Conservation (phyloP, 257 asterid species). For the Fraxinus anomala region DNA sequence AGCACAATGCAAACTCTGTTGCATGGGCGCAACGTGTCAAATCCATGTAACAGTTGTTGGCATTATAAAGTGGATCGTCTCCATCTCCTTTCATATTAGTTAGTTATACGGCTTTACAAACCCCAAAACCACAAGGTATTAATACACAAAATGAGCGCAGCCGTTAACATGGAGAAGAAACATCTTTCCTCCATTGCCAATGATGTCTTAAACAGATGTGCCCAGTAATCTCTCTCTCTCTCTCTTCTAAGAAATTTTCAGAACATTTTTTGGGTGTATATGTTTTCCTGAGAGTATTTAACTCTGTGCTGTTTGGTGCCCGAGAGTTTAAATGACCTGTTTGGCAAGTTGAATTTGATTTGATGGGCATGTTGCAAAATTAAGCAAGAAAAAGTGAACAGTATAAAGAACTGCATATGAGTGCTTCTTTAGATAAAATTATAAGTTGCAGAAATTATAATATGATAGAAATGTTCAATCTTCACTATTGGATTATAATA, state of each 20-base stretch:
- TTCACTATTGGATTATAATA: no score
- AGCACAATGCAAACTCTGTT: constrained; percentile 11
- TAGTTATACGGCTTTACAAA: neutral
- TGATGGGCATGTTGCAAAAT: no score
- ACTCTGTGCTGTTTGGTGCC: neutral
- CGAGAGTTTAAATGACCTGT: no score
- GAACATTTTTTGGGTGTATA: no score
- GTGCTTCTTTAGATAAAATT: no score
- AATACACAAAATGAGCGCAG: neutral
- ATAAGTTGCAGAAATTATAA: no score
- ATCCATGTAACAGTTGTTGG: neutral
- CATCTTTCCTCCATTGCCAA: constrained; percentile 72
- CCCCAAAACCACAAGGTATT: neutral
- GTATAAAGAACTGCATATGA: no score
- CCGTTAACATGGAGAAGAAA: constrained; percentile 47
- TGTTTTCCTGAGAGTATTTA: neutral
- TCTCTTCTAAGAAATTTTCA: no score
- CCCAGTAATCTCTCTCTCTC: constrained; percentile 38
- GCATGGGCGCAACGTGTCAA: constrained; percentile 53
- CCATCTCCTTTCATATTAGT: neutral
- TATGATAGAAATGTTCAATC: no score
- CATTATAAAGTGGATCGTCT: constrained; percentile 29
- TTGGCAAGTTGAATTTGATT: no score
- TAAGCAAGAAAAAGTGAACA: no score
- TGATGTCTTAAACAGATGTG: constrained; percentile 59